Evolutionary conservation across 371 early-diverging fungal genomes (phyloP).

Genomic region (Massospora cicadina): DNA sequence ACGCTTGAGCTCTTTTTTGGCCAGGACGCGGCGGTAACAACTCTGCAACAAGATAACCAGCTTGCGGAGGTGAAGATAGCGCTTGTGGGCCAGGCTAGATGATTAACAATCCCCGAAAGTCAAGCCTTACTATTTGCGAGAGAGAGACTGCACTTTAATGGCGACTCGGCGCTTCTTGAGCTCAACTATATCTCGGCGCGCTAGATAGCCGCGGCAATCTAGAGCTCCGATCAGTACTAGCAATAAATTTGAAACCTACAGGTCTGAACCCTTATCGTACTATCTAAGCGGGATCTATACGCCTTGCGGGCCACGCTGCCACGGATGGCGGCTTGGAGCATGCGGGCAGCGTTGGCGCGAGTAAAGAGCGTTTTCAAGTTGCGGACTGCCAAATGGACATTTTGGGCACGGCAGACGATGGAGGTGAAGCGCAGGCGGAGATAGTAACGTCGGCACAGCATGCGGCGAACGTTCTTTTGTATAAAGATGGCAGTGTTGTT

Average conservation of each 20-base stretch:
- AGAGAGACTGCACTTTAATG: conserved; percentile 46
- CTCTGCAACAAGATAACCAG: conserved; percentile 59
- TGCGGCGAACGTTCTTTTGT: conserved; percentile 75
- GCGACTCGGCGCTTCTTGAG: conserved; percentile 51
- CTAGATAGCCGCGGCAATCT: conserved; percentile 33
- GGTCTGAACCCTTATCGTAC: conserved; percentile 19
- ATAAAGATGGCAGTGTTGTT: conserved; percentile 61
- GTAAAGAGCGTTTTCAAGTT: conserved; percentile 29
- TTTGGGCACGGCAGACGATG: conserved; percentile 33
- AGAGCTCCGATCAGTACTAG: conserved; percentile 22
- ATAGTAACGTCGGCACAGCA: conserved; percentile 49
- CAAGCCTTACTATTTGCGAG: conserved; percentile 27
- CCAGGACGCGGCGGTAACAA: conserved; percentile 49
- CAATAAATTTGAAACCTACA: conserved; percentile 13
- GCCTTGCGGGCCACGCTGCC: conserved; percentile 39
- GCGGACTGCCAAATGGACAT: conserved; percentile 42
- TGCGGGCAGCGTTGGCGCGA: conserved; percentile 49
- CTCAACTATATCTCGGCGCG: conserved; percentile 26
- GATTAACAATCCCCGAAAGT: not conserved
- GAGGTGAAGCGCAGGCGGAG: conserved; percentile 33
- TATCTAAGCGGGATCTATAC: conserved; percentile 18
- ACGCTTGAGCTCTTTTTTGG: conserved; percentile 33
- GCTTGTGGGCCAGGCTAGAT: conserved; percentile 31
- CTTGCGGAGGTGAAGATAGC: conserved; percentile 24
- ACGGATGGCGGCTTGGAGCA: conserved; percentile 54